Evolutionary conservation across 202 grass and related monocot species (phyloP).

Genomic region (Eragrostis tef): DNA sequence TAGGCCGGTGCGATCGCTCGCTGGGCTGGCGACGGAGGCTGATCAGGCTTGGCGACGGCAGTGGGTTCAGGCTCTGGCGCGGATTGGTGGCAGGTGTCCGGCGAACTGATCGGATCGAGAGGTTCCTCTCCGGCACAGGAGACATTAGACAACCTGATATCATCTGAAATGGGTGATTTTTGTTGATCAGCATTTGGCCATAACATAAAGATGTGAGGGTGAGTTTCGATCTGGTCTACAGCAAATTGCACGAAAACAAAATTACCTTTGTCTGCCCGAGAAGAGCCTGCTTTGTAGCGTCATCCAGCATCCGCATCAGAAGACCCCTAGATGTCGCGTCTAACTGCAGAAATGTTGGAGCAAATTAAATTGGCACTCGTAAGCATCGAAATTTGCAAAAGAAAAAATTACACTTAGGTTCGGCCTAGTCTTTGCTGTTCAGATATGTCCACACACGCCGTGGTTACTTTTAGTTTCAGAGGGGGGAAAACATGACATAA

Average conservation of each 20-base stretch:
- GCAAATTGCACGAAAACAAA: background rate
- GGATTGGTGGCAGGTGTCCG: background rate
- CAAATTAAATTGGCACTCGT: background rate
- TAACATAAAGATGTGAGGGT: background rate
- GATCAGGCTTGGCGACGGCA: background rate
- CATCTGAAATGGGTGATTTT: constrained; percentile 33
- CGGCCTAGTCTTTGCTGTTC: background rate
- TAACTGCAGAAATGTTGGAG: constrained; percentile 47
- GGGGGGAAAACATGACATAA: background rate
- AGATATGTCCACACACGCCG: background rate
- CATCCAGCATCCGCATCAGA: constrained; percentile 62
- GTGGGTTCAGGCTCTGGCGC: constrained; percentile 7
- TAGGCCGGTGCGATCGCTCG: constrained; percentile 16
- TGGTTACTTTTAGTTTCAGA: no score
- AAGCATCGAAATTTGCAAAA: background rate
- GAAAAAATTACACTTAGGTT: background rate
- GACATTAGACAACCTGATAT: constrained; percentile 35
- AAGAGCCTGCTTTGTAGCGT: constrained; percentile 55
- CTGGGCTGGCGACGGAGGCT: background rate
- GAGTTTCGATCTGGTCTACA: no score
- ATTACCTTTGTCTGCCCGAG: constrained; percentile 55
- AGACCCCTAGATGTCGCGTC: constrained; percentile 54
- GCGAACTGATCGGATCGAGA: constrained; percentile 15
- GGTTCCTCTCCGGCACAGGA: constrained; percentile 36
- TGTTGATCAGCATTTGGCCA: constrained; percentile 23